These are phyloP conservation scores for Stemphylium lycopersici DNA, from an alignment of 2,329 filamentous ascomycete species.

Conservation along the genomic window DNA sequence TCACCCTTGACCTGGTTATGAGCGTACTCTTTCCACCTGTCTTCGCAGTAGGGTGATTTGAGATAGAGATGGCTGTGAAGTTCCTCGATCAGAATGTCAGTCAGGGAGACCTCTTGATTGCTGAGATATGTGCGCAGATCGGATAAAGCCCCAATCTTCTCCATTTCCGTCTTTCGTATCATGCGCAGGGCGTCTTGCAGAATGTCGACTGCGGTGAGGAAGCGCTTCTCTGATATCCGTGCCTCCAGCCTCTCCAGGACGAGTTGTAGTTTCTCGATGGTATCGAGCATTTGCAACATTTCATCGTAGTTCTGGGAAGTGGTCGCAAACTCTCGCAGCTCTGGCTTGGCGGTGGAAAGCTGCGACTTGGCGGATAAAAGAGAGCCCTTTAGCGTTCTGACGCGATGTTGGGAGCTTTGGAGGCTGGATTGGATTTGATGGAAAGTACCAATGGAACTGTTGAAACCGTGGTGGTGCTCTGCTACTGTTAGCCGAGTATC, in stretches of 20 bases:
- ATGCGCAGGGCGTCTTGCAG: conserved; percentile 85
- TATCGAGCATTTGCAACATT: conserved; percentile 80
- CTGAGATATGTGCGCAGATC: conserved; percentile 87
- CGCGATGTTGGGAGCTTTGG: conserved; percentile 82
- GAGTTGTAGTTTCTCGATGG: conserved; percentile 84
- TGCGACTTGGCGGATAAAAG: conserved; percentile 79
- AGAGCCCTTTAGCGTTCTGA: conserved; percentile 83
- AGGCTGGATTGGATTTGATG: conserved; percentile 98
- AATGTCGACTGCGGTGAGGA: conserved; percentile 89
- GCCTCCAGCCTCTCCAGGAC: conserved; percentile 93
- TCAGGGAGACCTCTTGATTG: conserved; percentile 90
- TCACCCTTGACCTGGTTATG: conserved; percentile 64
- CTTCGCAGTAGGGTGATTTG: conserved; percentile 96
- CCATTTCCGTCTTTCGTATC: conserved; percentile 84
- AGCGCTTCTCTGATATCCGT: conserved; percentile 93
- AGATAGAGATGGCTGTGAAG: conserved; percentile 96
- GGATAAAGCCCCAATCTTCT: conserved; percentile 85
- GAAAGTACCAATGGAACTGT: conserved; percentile 97
- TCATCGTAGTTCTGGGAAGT: conserved; percentile 90
- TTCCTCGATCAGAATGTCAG: conserved; percentile 94
- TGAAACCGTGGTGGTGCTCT: conserved; percentile 99
- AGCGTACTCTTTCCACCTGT: conserved; percentile 86
- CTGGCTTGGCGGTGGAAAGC: conserved; percentile 83
- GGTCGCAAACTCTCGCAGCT: conserved; percentile 86
- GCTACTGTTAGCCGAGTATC: not conserved